phyloP scores from a whole-genome alignment of 306 rosid genomes.

The Cicer judaicum region DNA sequence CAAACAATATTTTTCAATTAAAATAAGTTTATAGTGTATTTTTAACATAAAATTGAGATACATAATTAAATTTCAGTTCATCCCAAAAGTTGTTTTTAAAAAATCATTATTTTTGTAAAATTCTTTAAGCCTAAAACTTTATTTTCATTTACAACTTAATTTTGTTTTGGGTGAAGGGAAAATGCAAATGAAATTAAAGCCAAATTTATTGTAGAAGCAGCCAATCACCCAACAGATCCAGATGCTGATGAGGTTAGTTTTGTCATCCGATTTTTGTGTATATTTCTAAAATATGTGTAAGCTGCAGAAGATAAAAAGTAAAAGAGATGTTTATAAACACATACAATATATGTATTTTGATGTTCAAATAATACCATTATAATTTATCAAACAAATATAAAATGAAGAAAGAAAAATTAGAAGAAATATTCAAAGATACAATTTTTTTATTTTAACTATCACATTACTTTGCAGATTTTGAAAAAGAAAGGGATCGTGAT shows the following conservation, averaged over 20 bases:
- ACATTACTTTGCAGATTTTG: conserved; percentile 60
- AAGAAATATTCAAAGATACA: background rate
- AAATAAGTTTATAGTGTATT: background rate
- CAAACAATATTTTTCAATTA: background rate
- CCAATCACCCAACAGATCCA: conserved; percentile 97
- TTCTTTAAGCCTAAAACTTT: background rate
- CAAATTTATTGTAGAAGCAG: conserved; percentile 88
- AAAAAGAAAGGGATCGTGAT: conserved; percentile 78
- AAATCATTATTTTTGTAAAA: too few relatives aligned
- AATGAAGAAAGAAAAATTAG: background rate
- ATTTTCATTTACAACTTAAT: background rate
- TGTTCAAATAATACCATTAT: too few relatives aligned
- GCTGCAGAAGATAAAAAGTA: too few relatives aligned
- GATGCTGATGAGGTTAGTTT: conserved; percentile 85
- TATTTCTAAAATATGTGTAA: too few relatives aligned
- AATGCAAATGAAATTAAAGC: conserved; percentile 85
- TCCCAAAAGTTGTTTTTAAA: too few relatives aligned
- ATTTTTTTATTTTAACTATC: background rate
- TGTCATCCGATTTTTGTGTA: background rate
- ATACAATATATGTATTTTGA: too few relatives aligned
- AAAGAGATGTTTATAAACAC: too few relatives aligned
- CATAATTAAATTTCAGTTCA: background rate
- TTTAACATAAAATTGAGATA: background rate
- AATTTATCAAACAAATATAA: background rate
- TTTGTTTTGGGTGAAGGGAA: conserved; percentile 58